Evolutionary conservation across 2,329 filamentous ascomycete genomes (phyloP), one percentile per base, ranked within the genome.

Genomic region (Colletotrichum sp.): DNA sequence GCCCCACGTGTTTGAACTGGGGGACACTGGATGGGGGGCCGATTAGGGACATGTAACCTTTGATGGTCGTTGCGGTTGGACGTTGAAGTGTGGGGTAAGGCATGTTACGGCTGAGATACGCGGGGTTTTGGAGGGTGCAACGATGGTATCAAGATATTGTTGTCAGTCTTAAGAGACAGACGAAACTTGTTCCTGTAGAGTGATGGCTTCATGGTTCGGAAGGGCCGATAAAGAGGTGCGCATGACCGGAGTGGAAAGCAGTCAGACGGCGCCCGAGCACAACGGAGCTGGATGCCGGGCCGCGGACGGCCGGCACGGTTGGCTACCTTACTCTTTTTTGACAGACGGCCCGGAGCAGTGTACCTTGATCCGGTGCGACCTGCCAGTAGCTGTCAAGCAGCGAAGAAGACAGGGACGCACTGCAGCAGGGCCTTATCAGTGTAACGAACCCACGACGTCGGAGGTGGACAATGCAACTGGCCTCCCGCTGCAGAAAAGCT

Each of bases 401-500:
- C 3, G n/a, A 32, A 55, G 30, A 32, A 36, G 39, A n/a, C 10
- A 57, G 24, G 44, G 69, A n/a, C 3, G 18, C 62, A 16, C 10
- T 36, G 60, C n/a, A 62, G 39, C 44, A 34, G 1, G 55, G 24
- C 44, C 49, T 73, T 70, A 73, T 73, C 71, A 63, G 71, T 73
- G 71, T 70, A 73, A 73, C 71, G n/a, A 73, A 4, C 66, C 71
- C 39, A 57, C 66, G 39, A 73, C 36, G 15, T 16, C 15, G 16
- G 55, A 73, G 39, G 55, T n/a, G 36, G 3, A 30, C 30, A 30
- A 71, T 66, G 30, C 69, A 59, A 66, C 32, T 57, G 60, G 30
- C 30, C 68, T 28, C n/a, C 59, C 26, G 30, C 36, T 44, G 18
- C 15, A 16, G 62, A 66, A 52, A 21, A 18, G 16, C 12, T 10